Evolutionary conservation across 495 filamentous ascomycete species (phyloP), one percentile per base, ranked within the genome.

Genomic region (Thermochaetoides thermophila): DNA sequence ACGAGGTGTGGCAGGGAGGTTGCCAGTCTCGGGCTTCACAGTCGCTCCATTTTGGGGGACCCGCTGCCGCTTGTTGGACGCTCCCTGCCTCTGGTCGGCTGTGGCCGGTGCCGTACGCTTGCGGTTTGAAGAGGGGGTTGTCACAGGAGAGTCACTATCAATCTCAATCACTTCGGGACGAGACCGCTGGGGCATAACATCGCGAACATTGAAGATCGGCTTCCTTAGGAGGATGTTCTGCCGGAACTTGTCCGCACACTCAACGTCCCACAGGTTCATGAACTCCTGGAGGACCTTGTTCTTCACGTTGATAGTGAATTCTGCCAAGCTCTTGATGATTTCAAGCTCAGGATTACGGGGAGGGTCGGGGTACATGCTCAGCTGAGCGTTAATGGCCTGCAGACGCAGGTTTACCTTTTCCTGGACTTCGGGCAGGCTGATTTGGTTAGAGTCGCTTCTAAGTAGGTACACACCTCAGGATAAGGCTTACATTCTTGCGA

Each of bases 401-500:
- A 69, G 59, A 3, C 66, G 68, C 4, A 53, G 46, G 4, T 68
- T 40, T 2, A 84, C 71, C 31, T 76, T 65, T 0, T 60, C 35
- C 21, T 69, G 69, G 15, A 82, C 73, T 0, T 58, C 49, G 0
- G 78, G 78, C 1, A 84, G 49, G 13, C 69, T 75, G 34, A 12
- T 12, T 7, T 13, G 30, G 14, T 22, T 39, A 23, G 40, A 37
- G 30, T 36, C 31, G 25, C 1, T 7, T 12, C 3, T 4, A 11
- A 27, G 1, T 1, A 14, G 1, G 17, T 0, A 22, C 1, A 0
- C 2, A 16, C 17, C 18, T 7, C 27, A 1, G 7, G 3, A 20
- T 7, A 14, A 9, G 6, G 45, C 53, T 47, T 49, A 69, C 68
- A 56, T 61, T 18, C 52, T 60, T 4, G 62, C 47, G n/a, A 81